Evolutionary conservation across 225 moss, liverwort and hornwort genomes (phyloP).

Genomic region (Pseudoscleropodium purum): DNA sequence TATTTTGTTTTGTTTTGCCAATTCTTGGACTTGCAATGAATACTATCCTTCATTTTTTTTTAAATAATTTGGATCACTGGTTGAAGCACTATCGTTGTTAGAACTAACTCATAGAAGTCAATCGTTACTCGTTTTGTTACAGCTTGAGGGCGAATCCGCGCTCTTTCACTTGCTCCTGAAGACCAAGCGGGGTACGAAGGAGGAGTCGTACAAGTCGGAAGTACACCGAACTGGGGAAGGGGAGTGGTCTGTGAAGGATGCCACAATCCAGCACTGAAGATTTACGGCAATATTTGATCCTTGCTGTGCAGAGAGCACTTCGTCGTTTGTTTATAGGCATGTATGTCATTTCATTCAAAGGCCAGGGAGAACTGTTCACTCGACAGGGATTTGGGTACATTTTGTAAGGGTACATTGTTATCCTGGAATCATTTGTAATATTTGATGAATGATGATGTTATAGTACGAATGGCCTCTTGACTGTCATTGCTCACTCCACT

Average conservation of each 20-base stretch:
- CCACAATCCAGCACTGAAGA: constrained; percentile 17
- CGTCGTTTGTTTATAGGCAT: constrained; percentile 13
- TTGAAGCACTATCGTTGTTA: neutral
- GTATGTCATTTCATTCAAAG: constrained; percentile 13
- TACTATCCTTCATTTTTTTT: neutral
- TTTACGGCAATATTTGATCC: neutral
- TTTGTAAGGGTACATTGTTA: neutral
- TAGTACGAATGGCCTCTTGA: neutral
- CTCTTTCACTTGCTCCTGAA: constrained; percentile 31
- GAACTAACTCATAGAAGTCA: neutral
- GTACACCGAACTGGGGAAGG: constrained; percentile 38
- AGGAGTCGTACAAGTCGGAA: constrained; percentile 35
- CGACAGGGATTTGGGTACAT: neutral
- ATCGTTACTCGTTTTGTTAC: neutral
- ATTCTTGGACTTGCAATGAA: neutral
- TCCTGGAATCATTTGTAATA: constrained; percentile 11
- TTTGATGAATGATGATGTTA: neutral
- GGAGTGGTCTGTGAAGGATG: constrained; percentile 40
- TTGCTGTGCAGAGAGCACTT: neutral
- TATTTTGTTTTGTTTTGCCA: neutral
- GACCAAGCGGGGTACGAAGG: constrained; percentile 37
- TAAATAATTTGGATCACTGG: neutral
- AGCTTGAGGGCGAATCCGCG: constrained; percentile 31
- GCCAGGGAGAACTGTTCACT: neutral
- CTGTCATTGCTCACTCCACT: neutral